Conservation (phyloP, 2,329 filamentous ascomycete genomes). For the Aspergillus melleus region DNA sequence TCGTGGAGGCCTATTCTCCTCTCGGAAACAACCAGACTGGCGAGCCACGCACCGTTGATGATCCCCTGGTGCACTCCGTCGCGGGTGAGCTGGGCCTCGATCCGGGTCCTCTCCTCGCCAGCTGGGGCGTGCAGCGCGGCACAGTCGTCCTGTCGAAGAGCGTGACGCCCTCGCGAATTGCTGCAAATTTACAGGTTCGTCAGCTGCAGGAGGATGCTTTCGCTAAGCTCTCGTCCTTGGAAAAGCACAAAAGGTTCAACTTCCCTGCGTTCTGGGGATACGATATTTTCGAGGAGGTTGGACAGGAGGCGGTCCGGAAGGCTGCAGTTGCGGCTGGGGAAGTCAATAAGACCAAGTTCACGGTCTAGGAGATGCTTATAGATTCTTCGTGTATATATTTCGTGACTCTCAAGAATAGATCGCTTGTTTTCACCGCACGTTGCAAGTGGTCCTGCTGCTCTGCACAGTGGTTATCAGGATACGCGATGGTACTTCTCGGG, state of each 20-base stretch:
- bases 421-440: too few relatives aligned
- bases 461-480: too few relatives aligned
- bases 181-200: conserved; percentile 43
- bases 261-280: conserved; percentile 33
- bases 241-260: conserved; percentile 35
- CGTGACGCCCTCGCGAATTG: conserved; percentile 53
- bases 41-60: conserved; percentile 51
- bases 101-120: conserved; percentile 54
- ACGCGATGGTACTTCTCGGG: too few relatives aligned
- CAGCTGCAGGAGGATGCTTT: conserved; percentile 29
- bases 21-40: conserved; percentile 51
- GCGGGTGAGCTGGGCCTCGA: conserved; percentile 61
- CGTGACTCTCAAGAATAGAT: background rate
- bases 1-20: conserved; percentile 59
- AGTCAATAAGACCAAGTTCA: conserved; percentile 23
- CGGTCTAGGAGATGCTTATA: conserved; percentile 15
- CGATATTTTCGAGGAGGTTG: conserved; percentile 37
- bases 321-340: conserved; percentile 17
- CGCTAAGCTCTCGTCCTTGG: conserved; percentile 27
- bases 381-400: background rate
- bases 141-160: conserved; percentile 56
- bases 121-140: conserved; percentile 56
- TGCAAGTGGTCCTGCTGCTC: too few relatives aligned
- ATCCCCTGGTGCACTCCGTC: conserved; percentile 60
- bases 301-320: conserved; percentile 21